Evolutionary conservation across 2,329 filamentous ascomycete species (phyloP), one percentile per base, ranked within the genome.

Genomic region (Calycina herbarum): DNA sequence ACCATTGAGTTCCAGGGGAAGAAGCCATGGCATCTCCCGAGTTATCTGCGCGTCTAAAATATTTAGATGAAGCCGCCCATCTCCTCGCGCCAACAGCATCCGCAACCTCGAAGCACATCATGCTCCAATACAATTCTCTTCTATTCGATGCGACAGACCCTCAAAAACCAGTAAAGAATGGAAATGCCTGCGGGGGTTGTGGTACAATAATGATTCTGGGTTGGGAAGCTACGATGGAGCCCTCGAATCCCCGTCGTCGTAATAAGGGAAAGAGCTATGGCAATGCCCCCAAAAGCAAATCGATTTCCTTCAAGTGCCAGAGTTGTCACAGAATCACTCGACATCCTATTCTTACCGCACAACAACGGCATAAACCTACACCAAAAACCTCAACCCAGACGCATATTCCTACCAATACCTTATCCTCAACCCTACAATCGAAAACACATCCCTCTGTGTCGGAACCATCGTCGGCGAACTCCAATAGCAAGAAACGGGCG

Each of bases 401-500:
- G n/a, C 1, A 24, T 17, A 17, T 57, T 5, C 13, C 57, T 60
- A 56, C 31, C 6, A 29, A 20, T 20, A 57, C 31, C 8, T 17
- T 42, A 45, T 8, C 27, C 40, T 38, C 40, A 38, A 24, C 33
- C 24, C 42, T 45, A 10, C 58, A 40, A 31, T 20, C 27, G 35
- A 15, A 64, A 27, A 24, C 58, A 56, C 29, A 62, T 42, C 71
- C 38, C 11, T 57, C 54, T 33, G n/a, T 17, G 66, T 76, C 75
- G 51, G 57, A 70, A 45, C 51, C 40, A 40, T 57, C 64, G 17
- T 79, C 81, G 1, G 78, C 82, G 40, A 87, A 85, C 73, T 82
- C 85, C 7, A 86, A 78, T 77, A 89, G 85, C 78, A 89, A 86
- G 77, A 89, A 89, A 78, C 81, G 87, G 60, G 85, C 87, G 38